Conservation (phyloP, 1,284 basidiomycete species). For the Leucoagaricus sp. region DNA sequence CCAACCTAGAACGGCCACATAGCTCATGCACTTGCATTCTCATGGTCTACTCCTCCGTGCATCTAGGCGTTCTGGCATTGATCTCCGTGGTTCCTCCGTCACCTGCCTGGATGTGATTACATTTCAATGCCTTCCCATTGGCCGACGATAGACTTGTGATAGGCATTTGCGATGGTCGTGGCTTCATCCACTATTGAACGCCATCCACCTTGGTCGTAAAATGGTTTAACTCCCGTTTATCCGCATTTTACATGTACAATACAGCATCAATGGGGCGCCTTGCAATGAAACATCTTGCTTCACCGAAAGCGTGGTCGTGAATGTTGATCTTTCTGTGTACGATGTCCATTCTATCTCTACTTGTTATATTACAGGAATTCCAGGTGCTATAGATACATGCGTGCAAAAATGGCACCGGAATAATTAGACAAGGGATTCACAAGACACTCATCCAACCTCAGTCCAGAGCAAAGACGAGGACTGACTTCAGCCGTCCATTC, state of each 20-base stretch:
- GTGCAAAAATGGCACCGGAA: neutral
- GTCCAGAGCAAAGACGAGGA: slow-evolving; percentile 75
- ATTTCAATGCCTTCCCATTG: neutral
- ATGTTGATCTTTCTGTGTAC: neutral
- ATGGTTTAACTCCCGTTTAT: too few species aligned
- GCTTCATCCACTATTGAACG: neutral
- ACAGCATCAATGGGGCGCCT: too few species aligned
- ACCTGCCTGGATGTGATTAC: too few species aligned
- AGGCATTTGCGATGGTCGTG: neutral
- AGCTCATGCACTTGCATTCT: too few species aligned
- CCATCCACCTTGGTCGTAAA: neutral
- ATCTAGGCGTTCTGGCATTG: neutral
- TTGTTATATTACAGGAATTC: neutral
- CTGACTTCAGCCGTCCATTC: slow-evolving; percentile 67
- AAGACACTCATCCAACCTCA: slow-evolving; percentile 31
- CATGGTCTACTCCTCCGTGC: neutral
- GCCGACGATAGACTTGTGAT: neutral
- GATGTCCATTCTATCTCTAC: neutral
- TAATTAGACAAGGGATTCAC: neutral
- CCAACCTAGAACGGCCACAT: too few species aligned
- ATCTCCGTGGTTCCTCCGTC: slow-evolving; percentile 7
- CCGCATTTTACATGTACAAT: too few species aligned
- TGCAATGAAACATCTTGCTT: too few species aligned
- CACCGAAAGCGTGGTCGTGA: neutral
- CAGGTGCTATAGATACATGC: slow-evolving; percentile 7